Base-by-base conservation (phyloP, 2,329 filamentous ascomycete genomes). In the Neofusicoccum sp. region DNA sequence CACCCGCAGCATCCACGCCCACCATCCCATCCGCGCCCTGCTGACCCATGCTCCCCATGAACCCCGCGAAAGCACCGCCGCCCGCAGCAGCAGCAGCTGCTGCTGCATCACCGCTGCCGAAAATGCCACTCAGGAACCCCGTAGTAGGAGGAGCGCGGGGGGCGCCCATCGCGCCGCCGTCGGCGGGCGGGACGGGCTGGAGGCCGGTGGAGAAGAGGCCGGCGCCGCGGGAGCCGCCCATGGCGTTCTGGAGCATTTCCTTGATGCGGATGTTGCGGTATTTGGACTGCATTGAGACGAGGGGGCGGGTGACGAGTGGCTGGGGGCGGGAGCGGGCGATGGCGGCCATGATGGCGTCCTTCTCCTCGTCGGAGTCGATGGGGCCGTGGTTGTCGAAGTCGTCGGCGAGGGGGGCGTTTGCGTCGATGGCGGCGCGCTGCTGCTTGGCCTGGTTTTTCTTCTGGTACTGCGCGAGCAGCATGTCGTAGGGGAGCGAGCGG, bases 381-480 rank as follows among this genome's bases (percentile, higher is more conserved):
- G 92, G 90, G 2, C 88, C 91, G 1, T 77, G 76, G 5, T 87
- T 88, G 65, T 92, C 91, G 63, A 86, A 86, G 50, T 96, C 92
- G 70, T 97, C 93, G 69, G 94, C 92, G 16, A 95, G 79, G 2
- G 93, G 93, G 1, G 93, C 93, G 74, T 96, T 96, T 62, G 95
- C 94, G 74, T 98, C 93, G 68, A 99, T 90, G 41, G 93, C 93
- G 39, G 93, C 93, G 80, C 97, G 96, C 77, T 98, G 95, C 80
- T 97, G 92, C 73, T 97, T 96, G 28, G 95, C 95, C 77, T 98
- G 95, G 71, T 99, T 99, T 83, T 97, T 98, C 84, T 98, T 97
- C 89, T 83, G 81, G 65, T 83, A 83, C 62, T 82, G 80, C 39
- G 75, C 75, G 12, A 97, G 83, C 43, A 97, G 81, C 89, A 96